Percentiles rank a stretch among this genome's conserved stretches.
phyloP scores from a whole-genome alignment of 2,329 filamentous ascomycete species.

The Simplicillium sp. region DNA sequence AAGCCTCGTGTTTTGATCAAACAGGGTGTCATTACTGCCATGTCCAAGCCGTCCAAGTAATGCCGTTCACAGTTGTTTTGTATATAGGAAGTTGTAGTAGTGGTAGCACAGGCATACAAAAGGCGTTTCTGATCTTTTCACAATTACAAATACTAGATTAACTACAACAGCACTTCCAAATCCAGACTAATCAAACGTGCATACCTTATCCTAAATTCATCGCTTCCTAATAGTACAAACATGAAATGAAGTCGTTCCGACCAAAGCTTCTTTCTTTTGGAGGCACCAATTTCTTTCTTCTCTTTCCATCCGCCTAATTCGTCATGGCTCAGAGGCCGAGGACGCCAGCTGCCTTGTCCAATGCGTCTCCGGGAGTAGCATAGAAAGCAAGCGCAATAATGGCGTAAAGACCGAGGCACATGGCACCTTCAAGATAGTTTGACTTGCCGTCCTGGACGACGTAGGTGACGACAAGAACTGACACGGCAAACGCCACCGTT shows the following conservation, averaged over 20 bases:
- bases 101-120: background rate
- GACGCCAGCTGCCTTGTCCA: slow-evolving; percentile 19
- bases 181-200: too few species aligned
- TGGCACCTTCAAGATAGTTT: slow-evolving; percentile 75
- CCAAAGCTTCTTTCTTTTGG: too few species aligned
- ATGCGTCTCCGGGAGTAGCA: slow-evolving; percentile 38
- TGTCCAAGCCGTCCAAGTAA: slow-evolving; percentile 61
- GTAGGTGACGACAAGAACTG: slow-evolving; percentile 66
- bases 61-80: background rate
- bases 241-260: slow-evolving; percentile 8
- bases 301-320: too few species aligned
- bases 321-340: too few species aligned
- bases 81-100: background rate
- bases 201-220: too few species aligned
- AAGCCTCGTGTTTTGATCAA: slow-evolving; percentile 87
- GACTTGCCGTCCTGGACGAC: slow-evolving; percentile 74
- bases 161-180: too few species aligned
- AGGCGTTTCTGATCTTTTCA: background rate
- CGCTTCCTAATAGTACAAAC: slow-evolving; percentile 13
- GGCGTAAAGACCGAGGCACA: slow-evolving; percentile 46
- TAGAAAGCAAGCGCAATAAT: slow-evolving; percentile 55
- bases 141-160: too few species aligned
- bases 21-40: slow-evolving; percentile 79
- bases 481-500: slow-evolving; percentile 68
- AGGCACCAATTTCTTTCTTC: too few species aligned